Evolutionary conservation across 2,329 filamentous ascomycete genomes (phyloP).

Genomic region (Colletotrichum aenigma): DNA sequence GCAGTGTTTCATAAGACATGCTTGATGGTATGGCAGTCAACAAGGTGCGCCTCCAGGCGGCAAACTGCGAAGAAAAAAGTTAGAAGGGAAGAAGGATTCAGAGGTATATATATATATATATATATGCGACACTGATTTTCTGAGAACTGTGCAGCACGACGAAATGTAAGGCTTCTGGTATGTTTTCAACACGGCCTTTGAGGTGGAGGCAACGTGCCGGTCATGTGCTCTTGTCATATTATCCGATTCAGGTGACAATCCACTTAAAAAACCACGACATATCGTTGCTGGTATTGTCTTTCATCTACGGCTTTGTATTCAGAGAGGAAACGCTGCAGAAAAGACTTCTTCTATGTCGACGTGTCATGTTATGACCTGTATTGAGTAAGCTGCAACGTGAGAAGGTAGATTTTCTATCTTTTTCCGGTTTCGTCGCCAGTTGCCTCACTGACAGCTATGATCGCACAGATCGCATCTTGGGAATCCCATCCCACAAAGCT

Average conservation of each 20-base stretch:
- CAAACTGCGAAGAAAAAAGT: too few species aligned
- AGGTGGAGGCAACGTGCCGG: background rate
- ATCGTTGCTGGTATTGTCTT: background rate
- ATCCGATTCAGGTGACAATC: background rate
- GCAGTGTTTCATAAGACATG: too few species aligned
- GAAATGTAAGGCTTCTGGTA: background rate
- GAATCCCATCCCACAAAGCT: rapidly evolving
- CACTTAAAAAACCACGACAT: background rate
- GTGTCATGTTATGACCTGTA: background rate
- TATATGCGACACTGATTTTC: background rate
- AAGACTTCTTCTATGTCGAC: background rate
- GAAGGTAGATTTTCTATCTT: background rate
- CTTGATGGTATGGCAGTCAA: too few species aligned
- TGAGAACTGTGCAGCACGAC: background rate
- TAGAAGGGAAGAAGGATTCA: too few species aligned
- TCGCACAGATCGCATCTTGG: rapidly evolving
- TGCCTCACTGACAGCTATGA: rapidly evolving
- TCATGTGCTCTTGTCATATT: rapidly evolving
- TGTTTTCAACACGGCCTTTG: background rate
- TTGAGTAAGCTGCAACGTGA: background rate
- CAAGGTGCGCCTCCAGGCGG: too few species aligned
- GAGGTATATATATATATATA: too few species aligned
- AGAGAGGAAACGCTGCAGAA: rapidly evolving
- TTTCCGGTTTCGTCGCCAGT: too few species aligned
- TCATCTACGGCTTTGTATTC: background rate